These are phyloP conservation scores for Lepidium africanum DNA, from an alignment of 345 rosid species.

Conservation along the genomic window DNA sequence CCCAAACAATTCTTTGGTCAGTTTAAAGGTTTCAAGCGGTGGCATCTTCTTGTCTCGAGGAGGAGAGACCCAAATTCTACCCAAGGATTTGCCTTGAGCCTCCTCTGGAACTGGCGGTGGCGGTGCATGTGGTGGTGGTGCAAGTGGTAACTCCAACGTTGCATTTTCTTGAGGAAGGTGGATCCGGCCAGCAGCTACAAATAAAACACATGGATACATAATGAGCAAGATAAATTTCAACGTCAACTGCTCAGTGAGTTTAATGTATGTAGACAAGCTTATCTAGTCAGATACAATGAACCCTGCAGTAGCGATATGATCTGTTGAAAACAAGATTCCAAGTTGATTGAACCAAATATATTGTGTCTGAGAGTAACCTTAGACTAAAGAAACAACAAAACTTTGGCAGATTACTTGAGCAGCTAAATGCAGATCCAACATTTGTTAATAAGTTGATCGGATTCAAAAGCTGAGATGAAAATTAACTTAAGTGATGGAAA, in stretches of 20 bases:
- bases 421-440: conserved; percentile 12
- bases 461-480: neutral
- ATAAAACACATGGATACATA: conserved; percentile 9
- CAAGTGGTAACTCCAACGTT: conserved; percentile 13
- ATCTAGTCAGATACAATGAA: neutral
- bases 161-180: conserved; percentile 32
- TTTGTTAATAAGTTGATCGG: neutral
- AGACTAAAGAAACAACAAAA: neutral
- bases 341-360: neutral
- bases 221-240: neutral
- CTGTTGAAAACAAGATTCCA: neutral
- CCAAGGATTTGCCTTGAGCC: conserved; percentile 23
- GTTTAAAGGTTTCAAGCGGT: conserved; percentile 53
- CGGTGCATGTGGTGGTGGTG: conserved; percentile 11
- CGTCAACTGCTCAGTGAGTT: neutral
- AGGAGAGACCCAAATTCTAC: conserved; percentile 75
- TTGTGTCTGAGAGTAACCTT: neutral
- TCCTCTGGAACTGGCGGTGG: conserved; percentile 10
- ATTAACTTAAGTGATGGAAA: neutral
- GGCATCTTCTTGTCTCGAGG: conserved; percentile 65
- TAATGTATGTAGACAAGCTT: neutral
- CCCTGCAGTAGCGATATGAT: neutral
- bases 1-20: conserved; percentile 63
- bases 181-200: conserved; percentile 37
- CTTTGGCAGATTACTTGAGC: neutral